Conservation (phyloP, 2,329 filamentous ascomycete species). For the Trichothecium sympodiale region DNA sequence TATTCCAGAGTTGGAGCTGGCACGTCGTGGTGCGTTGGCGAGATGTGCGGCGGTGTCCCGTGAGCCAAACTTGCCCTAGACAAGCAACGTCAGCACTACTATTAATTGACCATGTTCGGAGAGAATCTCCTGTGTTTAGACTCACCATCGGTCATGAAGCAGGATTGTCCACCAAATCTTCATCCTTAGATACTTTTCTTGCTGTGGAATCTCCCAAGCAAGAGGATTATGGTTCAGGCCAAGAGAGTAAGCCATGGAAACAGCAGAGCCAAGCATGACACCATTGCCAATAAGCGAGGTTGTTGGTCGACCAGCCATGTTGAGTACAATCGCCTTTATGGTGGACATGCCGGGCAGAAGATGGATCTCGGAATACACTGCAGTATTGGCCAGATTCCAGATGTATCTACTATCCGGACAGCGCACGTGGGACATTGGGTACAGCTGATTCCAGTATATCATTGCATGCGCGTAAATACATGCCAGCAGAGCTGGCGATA, state of each 20-base stretch:
- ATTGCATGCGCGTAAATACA: constrained; percentile 47
- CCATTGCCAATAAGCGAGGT: constrained; percentile 49
- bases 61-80: constrained; percentile 41
- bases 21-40: constrained; percentile 34
- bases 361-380: constrained; percentile 48
- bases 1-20: constrained; percentile 27
- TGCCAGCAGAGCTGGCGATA: constrained; percentile 44
- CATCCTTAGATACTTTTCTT: constrained; percentile 39
- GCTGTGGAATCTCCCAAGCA: constrained; percentile 38
- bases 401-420: constrained; percentile 48
- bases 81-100: too few species aligned
- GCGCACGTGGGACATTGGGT: constrained; percentile 29
- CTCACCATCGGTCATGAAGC: constrained; percentile 43
- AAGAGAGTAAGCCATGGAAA: constrained; percentile 41
- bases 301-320: constrained; percentile 48
- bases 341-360: constrained; percentile 47
- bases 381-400: constrained; percentile 51
- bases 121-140: too few species aligned
- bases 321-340: constrained; percentile 44
- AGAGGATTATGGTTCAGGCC: constrained; percentile 42
- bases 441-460: constrained; percentile 44
- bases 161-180: constrained; percentile 45
- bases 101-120: too few species aligned
- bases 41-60: constrained; percentile 39
- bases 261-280: constrained; percentile 34